These are phyloP conservation scores for Chimonanthus salicifolius DNA, from an alignment of 164 flowering plant species.

Conservation along the genomic window DNA sequence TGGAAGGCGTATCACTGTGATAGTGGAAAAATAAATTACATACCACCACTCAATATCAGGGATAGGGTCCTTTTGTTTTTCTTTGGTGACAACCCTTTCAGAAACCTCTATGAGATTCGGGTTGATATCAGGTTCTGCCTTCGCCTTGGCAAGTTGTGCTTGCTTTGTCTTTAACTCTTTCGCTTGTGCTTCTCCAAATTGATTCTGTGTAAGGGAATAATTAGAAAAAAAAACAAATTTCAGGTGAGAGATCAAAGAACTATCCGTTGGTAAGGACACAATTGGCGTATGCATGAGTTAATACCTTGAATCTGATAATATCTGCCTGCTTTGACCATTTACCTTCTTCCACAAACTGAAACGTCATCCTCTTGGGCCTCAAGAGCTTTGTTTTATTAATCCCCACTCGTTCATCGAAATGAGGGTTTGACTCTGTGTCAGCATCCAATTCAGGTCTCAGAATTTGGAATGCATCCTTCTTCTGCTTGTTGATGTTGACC, in stretches of 20 bases:
- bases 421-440: slow-evolving; percentile 82
- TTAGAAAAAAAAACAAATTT: background rate
- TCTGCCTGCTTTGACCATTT: slow-evolving; percentile 96
- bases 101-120: slow-evolving; percentile 95
- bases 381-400: slow-evolving; percentile 71
- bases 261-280: background rate
- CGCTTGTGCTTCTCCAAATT: slow-evolving; percentile 98
- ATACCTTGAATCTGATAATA: slow-evolving; percentile 71
- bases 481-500: slow-evolving; percentile 99
- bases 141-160: slow-evolving; percentile 86
- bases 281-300: background rate
- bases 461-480: slow-evolving; percentile 92
- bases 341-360: slow-evolving; percentile 99
- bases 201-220: slow-evolving; percentile 37
- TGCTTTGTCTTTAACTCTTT: slow-evolving; percentile 87
- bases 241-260: background rate
- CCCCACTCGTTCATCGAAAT: slow-evolving; percentile 85
- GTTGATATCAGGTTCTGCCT: slow-evolving; percentile 85
- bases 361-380: slow-evolving; percentile 83
- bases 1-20: no score
- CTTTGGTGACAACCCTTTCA: slow-evolving; percentile 71
- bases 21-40: slow-evolving; percentile 17
- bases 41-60: slow-evolving; percentile 98
- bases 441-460: slow-evolving; percentile 88
- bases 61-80: slow-evolving; percentile 80